Base-by-base conservation (phyloP, 768 basidiomycete species). In the Phaeolepiota aurea region DNA sequence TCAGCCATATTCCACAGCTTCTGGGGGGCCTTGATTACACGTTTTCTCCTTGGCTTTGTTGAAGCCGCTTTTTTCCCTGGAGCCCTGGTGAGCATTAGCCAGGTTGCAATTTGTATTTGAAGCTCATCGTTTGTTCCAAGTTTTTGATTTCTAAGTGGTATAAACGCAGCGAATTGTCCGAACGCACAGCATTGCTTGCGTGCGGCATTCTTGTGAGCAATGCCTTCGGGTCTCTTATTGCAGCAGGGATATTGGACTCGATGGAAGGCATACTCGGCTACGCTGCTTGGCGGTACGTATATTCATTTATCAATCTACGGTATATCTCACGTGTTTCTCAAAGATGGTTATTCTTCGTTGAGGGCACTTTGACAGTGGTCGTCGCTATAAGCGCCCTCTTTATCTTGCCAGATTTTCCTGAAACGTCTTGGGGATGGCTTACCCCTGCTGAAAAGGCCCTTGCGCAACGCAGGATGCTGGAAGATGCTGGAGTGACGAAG, bases 11-110 rank as follows among this genome's bases (percentile, higher is more conserved):
- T 65, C 46, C 31, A 18, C 55, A 79, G 77, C 55, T 92, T 80
- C 47, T 55, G 65, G n/a, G 72, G 77, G 15, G 82, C 72, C 4
- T 66, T 87, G 9, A 56, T 77, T 10, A 79, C 79, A 0, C 71
- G 87, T 15, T 89, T 90, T 59, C 74, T 83, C 55, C 68, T 90
- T 22, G 89, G 88, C 25, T 81, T 82, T 46, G 67, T 76, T n/a
- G 77, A 77, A 45, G 80, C 79, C 9, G 77, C 78, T 2, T 84
- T 83, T 58, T 81, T 79, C 51, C 82, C 82, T 37, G 82, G 80
- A 19, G 74, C 79, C 14, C 59, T 85, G 37, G 63, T 63, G 47
- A 38, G 56, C 47, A 12, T 3, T 25, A 44, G 47, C n/a, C 43
- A 10, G 10, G 9, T 31, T 31, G 28, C 12, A 31, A 31, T 14